Conservation (phyloP, 2,329 filamentous ascomycete species). For the Didymella glomerata region DNA sequence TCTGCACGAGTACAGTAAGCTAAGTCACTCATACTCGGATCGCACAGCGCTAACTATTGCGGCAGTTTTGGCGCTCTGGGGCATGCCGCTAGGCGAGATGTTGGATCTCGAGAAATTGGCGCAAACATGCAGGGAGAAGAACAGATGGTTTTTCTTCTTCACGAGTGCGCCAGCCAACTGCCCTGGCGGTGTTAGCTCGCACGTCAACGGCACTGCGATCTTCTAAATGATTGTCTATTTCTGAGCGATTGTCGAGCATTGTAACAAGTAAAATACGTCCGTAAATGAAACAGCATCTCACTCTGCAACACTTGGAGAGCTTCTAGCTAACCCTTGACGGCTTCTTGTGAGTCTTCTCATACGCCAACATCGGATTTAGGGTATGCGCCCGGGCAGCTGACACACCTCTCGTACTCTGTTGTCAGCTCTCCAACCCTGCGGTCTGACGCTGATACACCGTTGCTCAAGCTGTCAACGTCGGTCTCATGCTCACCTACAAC, state of each 20-base stretch:
- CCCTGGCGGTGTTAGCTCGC: slow-evolving; percentile 58
- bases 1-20: slow-evolving; percentile 22
- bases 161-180: slow-evolving; percentile 68
- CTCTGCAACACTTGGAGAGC: not conserved
- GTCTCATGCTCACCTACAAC: not conserved
- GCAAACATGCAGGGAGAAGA: slow-evolving; percentile 63
- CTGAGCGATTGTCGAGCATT: not conserved
- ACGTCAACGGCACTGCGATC: slow-evolving; percentile 56
- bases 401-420: not conserved
- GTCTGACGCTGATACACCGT: not conserved
- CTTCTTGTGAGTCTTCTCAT: not conserved
- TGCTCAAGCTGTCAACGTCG: not conserved
- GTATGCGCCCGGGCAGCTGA: slow-evolving; percentile 1
- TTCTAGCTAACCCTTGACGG: not conserved
- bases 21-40: no score
- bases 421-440: not conserved
- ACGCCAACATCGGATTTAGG: not conserved
- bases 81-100: slow-evolving; percentile 54
- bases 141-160: slow-evolving; percentile 69
- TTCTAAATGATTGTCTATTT: slow-evolving; percentile 25
- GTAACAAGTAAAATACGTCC: not conserved
- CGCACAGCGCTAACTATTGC: slow-evolving; percentile 6
- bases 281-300: not conserved
- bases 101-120: slow-evolving; percentile 61
- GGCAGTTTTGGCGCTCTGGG: slow-evolving; percentile 51